Conservation (phyloP, 2,329 filamentous ascomycete genomes). For the Aspergillus sp. region DNA sequence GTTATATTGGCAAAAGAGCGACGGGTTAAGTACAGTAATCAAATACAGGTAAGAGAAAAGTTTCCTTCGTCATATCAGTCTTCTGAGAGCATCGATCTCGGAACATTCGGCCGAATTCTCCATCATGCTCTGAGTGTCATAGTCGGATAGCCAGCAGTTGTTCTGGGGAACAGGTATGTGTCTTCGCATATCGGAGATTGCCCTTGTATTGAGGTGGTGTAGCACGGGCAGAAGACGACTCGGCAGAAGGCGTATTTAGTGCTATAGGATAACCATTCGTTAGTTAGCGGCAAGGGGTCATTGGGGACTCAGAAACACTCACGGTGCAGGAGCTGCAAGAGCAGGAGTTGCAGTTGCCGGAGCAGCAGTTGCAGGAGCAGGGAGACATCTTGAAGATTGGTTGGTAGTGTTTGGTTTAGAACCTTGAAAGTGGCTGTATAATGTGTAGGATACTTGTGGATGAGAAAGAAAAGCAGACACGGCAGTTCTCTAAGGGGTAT, state of each 20-base stretch:
- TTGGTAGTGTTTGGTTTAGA: neutral
- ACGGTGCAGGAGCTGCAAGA: constrained; percentile 12
- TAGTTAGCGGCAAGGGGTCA: neutral
- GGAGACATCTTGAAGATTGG: constrained; percentile 13
- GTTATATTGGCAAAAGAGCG: constrained; percentile 2
- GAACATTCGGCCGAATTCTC: neutral
- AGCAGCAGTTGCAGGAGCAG: constrained; percentile 16
- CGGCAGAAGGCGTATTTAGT: constrained; percentile 9
- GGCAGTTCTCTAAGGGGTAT: neutral
- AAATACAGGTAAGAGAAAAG: neutral
- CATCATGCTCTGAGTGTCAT: neutral
- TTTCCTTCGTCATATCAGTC: constrained; percentile 3
- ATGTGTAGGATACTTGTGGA: neutral
- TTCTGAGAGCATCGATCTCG: neutral
- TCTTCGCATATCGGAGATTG: neutral
- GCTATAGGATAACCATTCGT: constrained; percentile 5
- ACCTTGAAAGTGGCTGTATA: neutral
- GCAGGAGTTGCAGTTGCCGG: constrained; percentile 13
- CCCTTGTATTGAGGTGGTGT: neutral
- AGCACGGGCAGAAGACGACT: constrained; percentile 6
- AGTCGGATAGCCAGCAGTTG: neutral
- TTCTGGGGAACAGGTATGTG: neutral
- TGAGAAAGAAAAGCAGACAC: neutral
- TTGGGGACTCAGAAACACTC: neutral
- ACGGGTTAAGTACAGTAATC: neutral